These are phyloP conservation scores for Ophiocordyceps camponoti-leonardi DNA, from an alignment of 2,329 filamentous ascomycete genomes.

Conservation along the genomic window DNA sequence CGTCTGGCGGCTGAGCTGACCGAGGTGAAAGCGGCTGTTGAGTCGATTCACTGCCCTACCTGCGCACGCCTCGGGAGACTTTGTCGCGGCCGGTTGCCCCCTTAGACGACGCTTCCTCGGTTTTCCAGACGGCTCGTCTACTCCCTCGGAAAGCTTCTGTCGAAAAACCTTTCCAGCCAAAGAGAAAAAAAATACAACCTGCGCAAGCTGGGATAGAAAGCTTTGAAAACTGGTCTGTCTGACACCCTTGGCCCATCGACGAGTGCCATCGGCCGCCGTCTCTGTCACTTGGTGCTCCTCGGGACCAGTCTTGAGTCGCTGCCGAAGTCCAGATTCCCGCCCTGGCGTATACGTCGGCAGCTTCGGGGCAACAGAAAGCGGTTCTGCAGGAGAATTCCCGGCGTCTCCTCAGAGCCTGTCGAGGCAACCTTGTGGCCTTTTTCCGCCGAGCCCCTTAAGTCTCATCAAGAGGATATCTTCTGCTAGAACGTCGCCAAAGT, in stretches of 20 bases:
- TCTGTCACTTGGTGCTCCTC: conserved; percentile 13
- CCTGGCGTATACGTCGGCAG: conserved; percentile 16
- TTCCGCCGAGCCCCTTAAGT: too few relatives aligned
- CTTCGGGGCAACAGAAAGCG: conserved; percentile 18
- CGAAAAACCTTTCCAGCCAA: neutral
- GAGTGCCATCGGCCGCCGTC: too few relatives aligned
- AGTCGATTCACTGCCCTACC: neutral
- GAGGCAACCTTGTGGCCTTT: conserved; percentile 10
- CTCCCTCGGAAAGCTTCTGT: neutral
- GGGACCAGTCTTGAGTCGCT: conserved; percentile 16
- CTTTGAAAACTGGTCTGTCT: too few relatives aligned
- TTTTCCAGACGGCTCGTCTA: too few relatives aligned
- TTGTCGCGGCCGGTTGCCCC: neutral
- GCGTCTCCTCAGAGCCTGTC: conserved; percentile 18
- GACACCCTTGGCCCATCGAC: too few relatives aligned
- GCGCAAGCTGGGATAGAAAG: neutral
- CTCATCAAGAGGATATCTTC: neutral
- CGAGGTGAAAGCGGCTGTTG: neutral
- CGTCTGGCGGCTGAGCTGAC: neutral
- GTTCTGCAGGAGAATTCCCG: conserved; percentile 13
- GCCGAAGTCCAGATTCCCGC: conserved; percentile 10
- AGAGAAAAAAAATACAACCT: too few relatives aligned
- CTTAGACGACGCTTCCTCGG: neutral
- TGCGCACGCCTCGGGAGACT: neutral
- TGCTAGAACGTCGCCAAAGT: conserved; percentile 10